A percentile compares a stretch with the other conserved stretches of the same genome.
phyloP scores from a whole-genome alignment of 176 grass and related monocot species.

The Chrysopogon serrulatus region DNA sequence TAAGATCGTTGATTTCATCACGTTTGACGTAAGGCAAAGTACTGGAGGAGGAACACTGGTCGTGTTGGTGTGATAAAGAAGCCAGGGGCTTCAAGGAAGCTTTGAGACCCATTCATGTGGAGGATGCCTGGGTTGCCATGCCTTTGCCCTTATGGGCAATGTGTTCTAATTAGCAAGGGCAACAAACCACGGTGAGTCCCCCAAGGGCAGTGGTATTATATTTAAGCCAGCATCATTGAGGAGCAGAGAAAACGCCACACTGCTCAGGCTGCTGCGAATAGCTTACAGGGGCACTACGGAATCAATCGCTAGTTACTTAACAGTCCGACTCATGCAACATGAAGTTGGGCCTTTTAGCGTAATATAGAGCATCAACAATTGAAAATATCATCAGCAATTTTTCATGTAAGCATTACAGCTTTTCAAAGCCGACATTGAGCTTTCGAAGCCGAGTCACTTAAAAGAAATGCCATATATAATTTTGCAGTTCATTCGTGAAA shows the following conservation, averaged over 20 bases:
- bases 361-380: too few species aligned
- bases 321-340: too few species aligned
- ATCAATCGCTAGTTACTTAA: too few species aligned
- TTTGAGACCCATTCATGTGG: constrained; percentile 38
- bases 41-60: constrained; percentile 37
- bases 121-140: constrained; percentile 33
- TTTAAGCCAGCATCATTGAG: constrained; percentile 50
- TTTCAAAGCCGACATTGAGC: too few species aligned
- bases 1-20: constrained; percentile 49
- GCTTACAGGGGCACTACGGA: too few species aligned
- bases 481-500: too few species aligned
- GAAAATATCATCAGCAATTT: too few species aligned
- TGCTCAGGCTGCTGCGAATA: not conserved
- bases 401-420: too few species aligned
- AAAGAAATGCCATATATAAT: too few species aligned
- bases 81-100: constrained; percentile 35
- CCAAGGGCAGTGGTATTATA: constrained; percentile 49
- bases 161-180: constrained; percentile 45
- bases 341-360: too few species aligned
- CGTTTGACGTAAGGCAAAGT: constrained; percentile 49
- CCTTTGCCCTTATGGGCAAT: constrained; percentile 37
- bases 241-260: constrained; percentile 24
- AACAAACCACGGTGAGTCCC: constrained; percentile 33
- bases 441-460: too few species aligned
- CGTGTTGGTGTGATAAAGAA: constrained; percentile 51